Percentiles rank a stretch among this genome's conserved stretches.
Evolutionary conservation across 768 basidiomycete genomes (phyloP).

Genomic region (Russula foetens): DNA sequence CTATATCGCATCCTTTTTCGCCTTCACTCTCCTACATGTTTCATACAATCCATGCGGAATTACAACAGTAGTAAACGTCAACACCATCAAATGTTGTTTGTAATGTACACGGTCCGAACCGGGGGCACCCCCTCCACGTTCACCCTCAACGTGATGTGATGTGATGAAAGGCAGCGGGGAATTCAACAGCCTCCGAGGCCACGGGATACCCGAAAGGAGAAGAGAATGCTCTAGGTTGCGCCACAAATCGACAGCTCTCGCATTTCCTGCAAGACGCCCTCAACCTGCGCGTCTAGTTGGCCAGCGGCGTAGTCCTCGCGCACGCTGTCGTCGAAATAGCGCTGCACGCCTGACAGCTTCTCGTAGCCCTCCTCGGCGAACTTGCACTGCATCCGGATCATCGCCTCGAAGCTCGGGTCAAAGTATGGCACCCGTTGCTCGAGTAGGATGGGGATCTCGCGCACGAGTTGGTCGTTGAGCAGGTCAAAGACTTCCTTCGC

Average conservation of each 20-base stretch:
- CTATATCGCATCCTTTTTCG: neutral
- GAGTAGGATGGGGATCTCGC: constrained; percentile 84
- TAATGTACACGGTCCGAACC: constrained; percentile 8
- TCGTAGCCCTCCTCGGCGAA: constrained; percentile 99
- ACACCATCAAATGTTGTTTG: neutral
- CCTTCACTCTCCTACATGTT: neutral
- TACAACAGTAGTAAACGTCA: neutral
- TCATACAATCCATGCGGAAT: constrained; percentile 5
- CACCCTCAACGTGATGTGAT: neutral
- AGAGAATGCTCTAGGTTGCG: constrained; percentile 26
- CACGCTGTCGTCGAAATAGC: constrained; percentile 84
- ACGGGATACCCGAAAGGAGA: neutral
- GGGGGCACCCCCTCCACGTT: neutral
- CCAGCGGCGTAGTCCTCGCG: constrained; percentile 97
- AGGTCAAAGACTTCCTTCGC: constrained; percentile 89
- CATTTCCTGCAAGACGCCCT: constrained; percentile 96
- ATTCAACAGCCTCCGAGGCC: neutral
- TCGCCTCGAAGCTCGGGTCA: constrained; percentile 97
- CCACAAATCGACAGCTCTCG: constrained; percentile 92
- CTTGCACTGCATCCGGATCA: constrained; percentile 96
- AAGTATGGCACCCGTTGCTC: constrained; percentile 97
- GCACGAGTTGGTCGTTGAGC: constrained; percentile 86
- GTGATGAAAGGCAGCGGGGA: neutral
- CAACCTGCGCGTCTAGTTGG: constrained; percentile 95
- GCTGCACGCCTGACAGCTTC: constrained; percentile 89